Conservation (phyloP, 1,284 basidiomycete genomes). For the Pseudozyma sp. region DNA sequence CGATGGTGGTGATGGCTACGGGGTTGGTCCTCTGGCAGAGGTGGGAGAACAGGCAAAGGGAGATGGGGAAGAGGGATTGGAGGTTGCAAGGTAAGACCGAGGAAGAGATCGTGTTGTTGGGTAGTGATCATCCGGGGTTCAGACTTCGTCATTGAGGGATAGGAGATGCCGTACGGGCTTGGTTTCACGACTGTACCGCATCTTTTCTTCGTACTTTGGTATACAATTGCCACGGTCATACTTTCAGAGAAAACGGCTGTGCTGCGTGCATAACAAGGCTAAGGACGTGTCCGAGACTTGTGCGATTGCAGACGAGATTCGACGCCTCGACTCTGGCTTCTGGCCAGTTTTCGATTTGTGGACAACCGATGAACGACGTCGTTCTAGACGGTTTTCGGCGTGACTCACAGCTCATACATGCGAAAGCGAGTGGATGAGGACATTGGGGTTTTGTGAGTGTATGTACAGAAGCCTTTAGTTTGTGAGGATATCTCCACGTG, state of each 20-base stretch:
- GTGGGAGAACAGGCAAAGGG: constrained; percentile 43
- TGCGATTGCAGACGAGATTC: no score
- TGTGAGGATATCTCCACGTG: no score
- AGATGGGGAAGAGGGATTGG: constrained; percentile 24
- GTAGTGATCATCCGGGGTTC: constrained; percentile 46
- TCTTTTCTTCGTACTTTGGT: not conserved
- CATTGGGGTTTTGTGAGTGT: not conserved
- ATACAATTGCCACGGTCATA: no score
- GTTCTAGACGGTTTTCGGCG: no score
- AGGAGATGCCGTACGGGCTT: no score
- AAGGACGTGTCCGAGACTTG: no score
- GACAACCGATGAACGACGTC: no score
- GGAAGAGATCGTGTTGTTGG: constrained; percentile 42
- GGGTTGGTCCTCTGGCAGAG: constrained; percentile 33
- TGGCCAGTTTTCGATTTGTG: no score
- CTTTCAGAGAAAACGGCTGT: no score
- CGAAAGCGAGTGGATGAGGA: not conserved
- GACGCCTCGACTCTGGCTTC: no score
- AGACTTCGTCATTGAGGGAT: constrained; percentile 26
- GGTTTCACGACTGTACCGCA: not conserved
- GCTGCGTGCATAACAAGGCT: no score
- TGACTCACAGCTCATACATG: no score
- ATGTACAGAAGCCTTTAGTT: not conserved
- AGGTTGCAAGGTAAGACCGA: constrained; percentile 23
- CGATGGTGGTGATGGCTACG: constrained; percentile 26